phyloP scores from a whole-genome alignment of 805 yeast genomes.

The Kuraishia ogatae region DNA sequence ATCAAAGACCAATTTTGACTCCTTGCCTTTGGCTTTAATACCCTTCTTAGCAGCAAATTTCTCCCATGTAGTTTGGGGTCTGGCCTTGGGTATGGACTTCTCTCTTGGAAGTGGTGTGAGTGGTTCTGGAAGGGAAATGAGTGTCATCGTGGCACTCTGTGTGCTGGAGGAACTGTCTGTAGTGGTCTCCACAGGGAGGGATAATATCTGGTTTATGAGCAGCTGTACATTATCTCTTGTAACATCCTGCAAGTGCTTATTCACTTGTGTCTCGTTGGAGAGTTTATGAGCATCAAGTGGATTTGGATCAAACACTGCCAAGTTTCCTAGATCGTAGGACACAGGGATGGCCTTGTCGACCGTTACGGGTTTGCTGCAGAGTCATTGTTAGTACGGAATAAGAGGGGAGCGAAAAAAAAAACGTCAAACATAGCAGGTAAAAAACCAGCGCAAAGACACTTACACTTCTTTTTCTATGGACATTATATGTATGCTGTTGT shows the following conservation, averaged over 20 bases:
- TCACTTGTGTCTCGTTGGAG: slow-evolving; percentile 45
- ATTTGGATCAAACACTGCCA: slow-evolving; percentile 84
- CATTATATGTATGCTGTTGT: neutral
- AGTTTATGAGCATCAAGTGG: slow-evolving; percentile 64
- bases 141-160: slow-evolving; percentile 65
- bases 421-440: neutral
- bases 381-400: neutral
- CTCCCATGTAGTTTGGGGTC: slow-evolving; percentile 95
- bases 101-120: slow-evolving; percentile 83
- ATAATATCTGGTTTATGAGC: slow-evolving; percentile 80
- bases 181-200: slow-evolving; percentile 83
- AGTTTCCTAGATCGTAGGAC: slow-evolving; percentile 80
- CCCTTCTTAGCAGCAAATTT: slow-evolving; percentile 94
- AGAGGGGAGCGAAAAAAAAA: neutral
- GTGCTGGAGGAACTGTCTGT: slow-evolving; percentile 59
- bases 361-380: slow-evolving; percentile 54
- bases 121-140: slow-evolving; percentile 81
- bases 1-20: slow-evolving; percentile 84
- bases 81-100: slow-evolving; percentile 88
- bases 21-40: slow-evolving; percentile 80
- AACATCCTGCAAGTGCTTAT: slow-evolving; percentile 49
- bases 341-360: slow-evolving; percentile 92
- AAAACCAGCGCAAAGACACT: neutral
- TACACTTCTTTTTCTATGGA: slow-evolving; percentile 1
- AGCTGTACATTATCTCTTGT: slow-evolving; percentile 93